phyloP scores from a whole-genome alignment of 2,329 filamentous ascomycete genomes.

The Fusarium xylarioides region DNA sequence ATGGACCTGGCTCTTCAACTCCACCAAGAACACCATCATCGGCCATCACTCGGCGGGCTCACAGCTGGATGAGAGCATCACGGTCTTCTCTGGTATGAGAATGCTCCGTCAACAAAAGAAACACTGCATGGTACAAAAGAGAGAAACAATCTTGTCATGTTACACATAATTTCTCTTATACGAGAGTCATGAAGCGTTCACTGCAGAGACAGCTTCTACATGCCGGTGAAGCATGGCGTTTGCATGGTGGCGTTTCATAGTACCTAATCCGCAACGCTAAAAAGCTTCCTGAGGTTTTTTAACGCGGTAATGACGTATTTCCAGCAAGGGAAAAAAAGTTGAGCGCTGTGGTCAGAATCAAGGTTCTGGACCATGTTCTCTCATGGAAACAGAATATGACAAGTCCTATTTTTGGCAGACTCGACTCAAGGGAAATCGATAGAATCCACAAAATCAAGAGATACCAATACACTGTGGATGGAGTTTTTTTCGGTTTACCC shows the following conservation, averaged over 20 bases:
- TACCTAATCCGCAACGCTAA: conserved; percentile 25
- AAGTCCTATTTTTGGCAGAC: conserved; percentile 9
- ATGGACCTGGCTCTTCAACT: conserved; percentile 26
- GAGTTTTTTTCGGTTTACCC: conserved; percentile 8
- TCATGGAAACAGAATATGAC: conserved; percentile 1
- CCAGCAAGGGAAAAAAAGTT: background rate
- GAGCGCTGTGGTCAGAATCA: conserved; percentile 14
- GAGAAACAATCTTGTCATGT: conserved; percentile 4
- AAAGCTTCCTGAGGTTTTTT: conserved; percentile 8
- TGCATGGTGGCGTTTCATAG: conserved; percentile 27
- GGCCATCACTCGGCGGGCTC: conserved; percentile 30
- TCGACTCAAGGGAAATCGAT: background rate
- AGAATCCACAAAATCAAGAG: background rate
- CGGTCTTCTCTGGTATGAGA: background rate
- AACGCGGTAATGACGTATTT: conserved; percentile 38
- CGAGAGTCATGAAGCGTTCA: conserved; percentile 25
- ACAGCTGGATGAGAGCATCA: background rate
- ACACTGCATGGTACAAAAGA: background rate
- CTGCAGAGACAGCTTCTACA: conserved; percentile 26
- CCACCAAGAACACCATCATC: conserved; percentile 35
- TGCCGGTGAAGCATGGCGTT: conserved; percentile 28
- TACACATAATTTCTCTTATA: conserved; percentile 25
- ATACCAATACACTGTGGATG: background rate
- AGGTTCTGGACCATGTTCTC: conserved; percentile 24
- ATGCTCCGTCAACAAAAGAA: background rate